Percentiles rank a stretch among this genome's conserved stretches.
Evolutionary conservation across 2,329 filamentous ascomycete genomes (phyloP).

Genomic region (Bipolaris bicolor): DNA sequence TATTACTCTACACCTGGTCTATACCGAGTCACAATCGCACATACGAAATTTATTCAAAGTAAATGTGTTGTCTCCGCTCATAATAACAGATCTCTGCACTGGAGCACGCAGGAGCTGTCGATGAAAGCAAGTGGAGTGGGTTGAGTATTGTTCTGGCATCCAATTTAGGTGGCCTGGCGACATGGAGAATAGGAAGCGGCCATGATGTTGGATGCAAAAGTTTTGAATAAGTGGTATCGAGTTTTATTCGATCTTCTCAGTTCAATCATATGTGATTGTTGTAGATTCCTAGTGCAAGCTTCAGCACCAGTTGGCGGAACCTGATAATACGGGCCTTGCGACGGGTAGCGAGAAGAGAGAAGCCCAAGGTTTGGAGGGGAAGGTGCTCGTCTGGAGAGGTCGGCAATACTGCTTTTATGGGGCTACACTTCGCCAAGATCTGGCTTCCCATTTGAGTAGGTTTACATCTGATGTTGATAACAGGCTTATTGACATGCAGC

Average conservation of each 20-base stretch:
- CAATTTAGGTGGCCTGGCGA: conserved; percentile 34
- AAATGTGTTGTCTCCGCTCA: conserved; percentile 13
- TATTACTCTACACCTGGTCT: conserved; percentile 14
- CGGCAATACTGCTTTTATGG: conserved; percentile 7
- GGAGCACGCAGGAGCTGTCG: conserved; percentile 8
- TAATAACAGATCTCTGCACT: conserved; percentile 13
- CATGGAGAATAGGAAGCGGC: conserved; percentile 22
- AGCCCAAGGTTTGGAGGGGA: neutral
- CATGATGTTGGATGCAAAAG: conserved; percentile 36
- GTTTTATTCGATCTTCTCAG: neutral
- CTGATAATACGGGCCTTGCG: neutral
- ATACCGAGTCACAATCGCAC: conserved; percentile 6
- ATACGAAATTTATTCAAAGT: neutral
- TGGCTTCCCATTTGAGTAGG: conserved; percentile 4
- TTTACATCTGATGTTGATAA: conserved; percentile 4
- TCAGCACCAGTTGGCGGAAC: neutral
- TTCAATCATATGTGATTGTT: neutral
- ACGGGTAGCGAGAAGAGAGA: too few relatives aligned
- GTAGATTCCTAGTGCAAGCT: neutral
- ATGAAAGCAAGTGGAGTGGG: conserved; percentile 13
- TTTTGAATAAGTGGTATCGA: neutral
- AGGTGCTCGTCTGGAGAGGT: neutral
- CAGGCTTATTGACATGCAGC: neutral
- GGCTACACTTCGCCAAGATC: conserved; percentile 4
- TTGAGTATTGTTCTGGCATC: conserved; percentile 28